These are phyloP conservation scores for Ordospora colligata DNA, from an alignment of 371 early-diverging fungal species.

Conservation along the genomic window DNA sequence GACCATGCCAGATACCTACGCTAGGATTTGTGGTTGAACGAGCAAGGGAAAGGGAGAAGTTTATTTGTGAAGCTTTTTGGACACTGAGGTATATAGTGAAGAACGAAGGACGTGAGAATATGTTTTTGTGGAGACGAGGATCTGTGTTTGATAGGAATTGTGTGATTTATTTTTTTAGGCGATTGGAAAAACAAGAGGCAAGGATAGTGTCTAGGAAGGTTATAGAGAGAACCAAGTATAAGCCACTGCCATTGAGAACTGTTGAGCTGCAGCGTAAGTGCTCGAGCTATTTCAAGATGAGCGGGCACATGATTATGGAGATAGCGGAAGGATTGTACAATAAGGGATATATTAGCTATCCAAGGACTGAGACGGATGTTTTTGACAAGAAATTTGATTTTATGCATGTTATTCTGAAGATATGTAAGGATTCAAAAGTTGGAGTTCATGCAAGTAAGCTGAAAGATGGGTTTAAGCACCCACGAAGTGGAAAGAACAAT, in stretches of 20 bases:
- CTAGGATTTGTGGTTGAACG: conserved; percentile 93
- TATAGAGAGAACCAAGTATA: conserved; percentile 54
- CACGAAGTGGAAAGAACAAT: conserved; percentile 77
- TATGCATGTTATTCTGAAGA: conserved; percentile 47
- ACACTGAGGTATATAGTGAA: conserved; percentile 66
- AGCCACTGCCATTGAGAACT: conserved; percentile 81
- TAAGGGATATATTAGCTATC: conserved; percentile 85
- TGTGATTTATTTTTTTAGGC: conserved; percentile 43
- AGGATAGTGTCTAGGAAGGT: conserved; percentile 17
- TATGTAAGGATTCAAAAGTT: conserved; percentile 42
- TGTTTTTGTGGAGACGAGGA: conserved; percentile 58
- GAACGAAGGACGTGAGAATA: conserved; percentile 65
- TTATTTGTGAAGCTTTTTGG: conserved; percentile 83
- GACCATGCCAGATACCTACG: conserved; percentile 96
- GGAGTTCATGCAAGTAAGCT: conserved; percentile 36
- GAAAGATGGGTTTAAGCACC: conserved; percentile 54
- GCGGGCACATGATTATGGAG: conserved; percentile 73
- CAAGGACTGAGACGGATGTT: conserved; percentile 94
- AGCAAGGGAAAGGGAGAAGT: conserved; percentile 67
- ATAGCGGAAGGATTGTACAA: conserved; percentile 69
- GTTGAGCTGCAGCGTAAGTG: conserved; percentile 82
- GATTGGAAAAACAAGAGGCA: background rate
- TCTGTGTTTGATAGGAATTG: conserved; percentile 60
- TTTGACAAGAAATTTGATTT: conserved; percentile 72
- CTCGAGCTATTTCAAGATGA: conserved; percentile 66